Evolutionary conservation across 768 basidiomycete genomes (phyloP), one percentile per base, ranked within the genome.

Genomic region (Tulasnella sp.): DNA sequence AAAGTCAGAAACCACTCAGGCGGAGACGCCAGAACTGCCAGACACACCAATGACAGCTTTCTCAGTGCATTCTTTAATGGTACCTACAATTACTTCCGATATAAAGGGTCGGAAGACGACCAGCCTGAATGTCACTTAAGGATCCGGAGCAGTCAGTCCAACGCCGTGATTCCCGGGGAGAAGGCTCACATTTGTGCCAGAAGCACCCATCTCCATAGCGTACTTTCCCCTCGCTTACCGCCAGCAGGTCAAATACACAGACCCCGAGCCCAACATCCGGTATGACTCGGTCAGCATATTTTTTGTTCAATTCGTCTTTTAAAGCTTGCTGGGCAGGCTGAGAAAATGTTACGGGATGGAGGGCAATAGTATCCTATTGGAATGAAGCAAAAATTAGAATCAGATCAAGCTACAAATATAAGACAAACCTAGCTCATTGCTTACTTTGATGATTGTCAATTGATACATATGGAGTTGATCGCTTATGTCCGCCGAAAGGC

Each of bases 141-240:
- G 23, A 29, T 24, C 21, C n/a, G 1, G 11, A 21, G 17, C 4
- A 7, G 34, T 11, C 8, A 54, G 44, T 34, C 38, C 23, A 10
- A n/a, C n/a, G 3, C 41, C 3, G n/a, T n/a, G n/a, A n/a, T 1
- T 17, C 17, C 17, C 23, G 43, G n/a, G 26, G 38, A 24, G 15
- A 29, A 43, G 10, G 5, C 64, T 62, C 53, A 94, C 94, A 81
- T 78, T 88, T 91, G 69, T 98, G 93, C 86, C 93, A 98, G 67
- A 95, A 74, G 68, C 84, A 84, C 0, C 95, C 95, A 70, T 99
- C 95, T 0, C 95, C 94, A 66, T 94, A 96, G 34, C 92, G 78
- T 3, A 99, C 84, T 63, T 87, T 93, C 1, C 95, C 95, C 68
- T 97, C 93, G 1, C 90, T 86, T 1, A 83, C 86, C 64, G 90